These are phyloP conservation scores for Debaryomycetaceae sp. DNA, from an alignment of 1,139 yeast genomes.

Conservation along the genomic window DNA sequence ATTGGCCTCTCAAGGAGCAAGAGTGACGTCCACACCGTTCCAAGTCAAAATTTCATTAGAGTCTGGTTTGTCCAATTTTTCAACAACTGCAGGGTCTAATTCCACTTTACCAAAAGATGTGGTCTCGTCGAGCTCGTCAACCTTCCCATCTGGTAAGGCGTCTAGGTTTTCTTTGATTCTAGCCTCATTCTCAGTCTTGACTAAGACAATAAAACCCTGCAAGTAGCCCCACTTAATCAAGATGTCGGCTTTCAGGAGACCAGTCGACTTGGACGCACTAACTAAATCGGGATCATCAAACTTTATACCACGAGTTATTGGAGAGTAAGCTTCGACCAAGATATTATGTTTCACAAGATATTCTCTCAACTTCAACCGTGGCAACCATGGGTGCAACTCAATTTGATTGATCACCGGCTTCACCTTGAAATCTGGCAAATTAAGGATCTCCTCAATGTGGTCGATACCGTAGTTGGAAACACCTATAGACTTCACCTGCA, in stretches of 20 bases:
- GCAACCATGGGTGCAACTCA: slow-evolving; percentile 49
- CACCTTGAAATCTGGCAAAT: slow-evolving; percentile 30
- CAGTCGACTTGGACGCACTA: slow-evolving; percentile 22
- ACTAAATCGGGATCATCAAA: slow-evolving; percentile 49
- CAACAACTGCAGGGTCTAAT: slow-evolving; percentile 29
- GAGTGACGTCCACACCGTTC: slow-evolving; percentile 19
- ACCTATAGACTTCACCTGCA: slow-evolving; percentile 37
- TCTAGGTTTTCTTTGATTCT: slow-evolving; percentile 41
- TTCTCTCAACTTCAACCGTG: slow-evolving; percentile 35
- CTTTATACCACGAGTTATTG: slow-evolving; percentile 61
- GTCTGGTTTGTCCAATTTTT: slow-evolving; percentile 32
- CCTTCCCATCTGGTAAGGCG: slow-evolving; percentile 29
- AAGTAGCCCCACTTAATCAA: slow-evolving; percentile 37
- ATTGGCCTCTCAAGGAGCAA: slow-evolving; percentile 14
- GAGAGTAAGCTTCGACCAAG: slow-evolving; percentile 65
- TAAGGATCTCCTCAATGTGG: slow-evolving; percentile 35
- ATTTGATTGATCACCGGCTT: slow-evolving; percentile 43
- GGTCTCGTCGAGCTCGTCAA: slow-evolving; percentile 22
- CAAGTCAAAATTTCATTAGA: slow-evolving; percentile 29
- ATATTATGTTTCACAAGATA: slow-evolving; percentile 38
- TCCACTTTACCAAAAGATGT: slow-evolving; percentile 30
- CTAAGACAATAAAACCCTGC: slow-evolving; percentile 69
- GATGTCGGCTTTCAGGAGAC: slow-evolving; percentile 23
- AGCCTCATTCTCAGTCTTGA: slow-evolving; percentile 55
- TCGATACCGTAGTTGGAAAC: slow-evolving; percentile 39